A percentile compares a stretch with the other conserved stretches of the same genome.
phyloP scores from a whole-genome alignment of 129 eudicot species.

The Rutidosis leptorrhynchoides region DNA sequence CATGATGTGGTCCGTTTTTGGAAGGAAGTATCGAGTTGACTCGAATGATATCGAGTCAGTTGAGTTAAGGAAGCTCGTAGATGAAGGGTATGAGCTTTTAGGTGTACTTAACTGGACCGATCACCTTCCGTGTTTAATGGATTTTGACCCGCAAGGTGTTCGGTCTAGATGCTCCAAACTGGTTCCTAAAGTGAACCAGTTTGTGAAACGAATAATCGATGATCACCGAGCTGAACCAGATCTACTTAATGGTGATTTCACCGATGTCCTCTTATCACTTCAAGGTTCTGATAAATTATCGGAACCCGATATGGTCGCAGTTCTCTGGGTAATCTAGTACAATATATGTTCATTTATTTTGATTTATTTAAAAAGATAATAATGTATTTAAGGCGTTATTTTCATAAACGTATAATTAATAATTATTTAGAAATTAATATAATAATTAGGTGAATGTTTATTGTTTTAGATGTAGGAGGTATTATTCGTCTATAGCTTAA shows the following conservation, averaged over 20 bases:
- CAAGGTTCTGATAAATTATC: slow-evolving; percentile 59
- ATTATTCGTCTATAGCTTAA: neutral
- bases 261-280: slow-evolving; percentile 75
- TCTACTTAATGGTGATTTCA: slow-evolving; percentile 45
- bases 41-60: slow-evolving; percentile 30
- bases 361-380: neutral
- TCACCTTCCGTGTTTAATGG: slow-evolving; percentile 71
- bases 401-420: too few species aligned
- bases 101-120: slow-evolving; percentile 78
- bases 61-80: slow-evolving; percentile 61
- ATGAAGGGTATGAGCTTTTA: slow-evolving; percentile 81
- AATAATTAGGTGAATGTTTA: too few species aligned
- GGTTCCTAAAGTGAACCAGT: slow-evolving; percentile 67
- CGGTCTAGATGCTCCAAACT: slow-evolving; percentile 66
- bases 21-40: slow-evolving; percentile 41
- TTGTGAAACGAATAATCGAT: slow-evolving; percentile 60
- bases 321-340: slow-evolving; percentile 68
- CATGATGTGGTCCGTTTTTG: slow-evolving; percentile 95
- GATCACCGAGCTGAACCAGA: slow-evolving; percentile 43
- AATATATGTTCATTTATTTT: neutral
- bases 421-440: too few species aligned
- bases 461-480: too few species aligned
- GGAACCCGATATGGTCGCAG: slow-evolving; percentile 86
- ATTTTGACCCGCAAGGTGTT: slow-evolving; percentile 63
- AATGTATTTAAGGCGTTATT: too few species aligned